Conservation (phyloP, 805 yeast genomes). For the Candida maesae region DNA sequence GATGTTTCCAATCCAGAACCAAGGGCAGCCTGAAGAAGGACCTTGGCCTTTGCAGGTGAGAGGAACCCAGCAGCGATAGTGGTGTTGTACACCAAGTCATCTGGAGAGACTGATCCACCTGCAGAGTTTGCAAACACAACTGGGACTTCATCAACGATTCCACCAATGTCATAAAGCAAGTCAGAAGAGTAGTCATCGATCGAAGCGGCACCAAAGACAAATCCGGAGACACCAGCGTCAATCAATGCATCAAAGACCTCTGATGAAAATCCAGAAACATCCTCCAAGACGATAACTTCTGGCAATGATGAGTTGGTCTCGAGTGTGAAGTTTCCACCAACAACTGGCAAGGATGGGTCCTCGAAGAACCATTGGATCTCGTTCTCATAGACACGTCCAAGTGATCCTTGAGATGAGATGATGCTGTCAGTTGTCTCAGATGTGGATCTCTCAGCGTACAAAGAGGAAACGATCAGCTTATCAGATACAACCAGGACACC, state of each 20-base stretch:
- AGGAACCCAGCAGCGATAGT: conserved; percentile 49
- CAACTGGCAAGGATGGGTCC: conserved; percentile 7
- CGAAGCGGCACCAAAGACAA: conserved; percentile 49
- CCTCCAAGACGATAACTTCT: conserved; percentile 40
- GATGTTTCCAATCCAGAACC: conserved; percentile 35
- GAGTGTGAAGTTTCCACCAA: conserved; percentile 14
- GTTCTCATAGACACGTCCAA: conserved; percentile 46
- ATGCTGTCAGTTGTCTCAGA: conserved; percentile 45
- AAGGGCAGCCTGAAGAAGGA: conserved; percentile 47
- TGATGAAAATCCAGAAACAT: conserved; percentile 42
- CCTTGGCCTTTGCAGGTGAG: conserved; percentile 48
- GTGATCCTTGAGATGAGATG: conserved; percentile 36
- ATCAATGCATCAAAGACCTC: conserved; percentile 32
- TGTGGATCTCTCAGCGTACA: conserved; percentile 46
- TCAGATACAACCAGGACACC: conserved; percentile 48
- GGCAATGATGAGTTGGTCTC: conserved; percentile 17
- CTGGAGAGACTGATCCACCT: conserved; percentile 11
- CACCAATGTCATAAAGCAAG: conserved; percentile 26
- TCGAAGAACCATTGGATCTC: conserved; percentile 37
- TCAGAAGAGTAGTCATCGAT: conserved; percentile 40
- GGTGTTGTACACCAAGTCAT: conserved; percentile 8
- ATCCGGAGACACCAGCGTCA: conserved; percentile 37
- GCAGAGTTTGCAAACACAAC: conserved; percentile 38
- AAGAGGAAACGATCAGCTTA: conserved; percentile 42
- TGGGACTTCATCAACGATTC: conserved; percentile 36